Base-by-base conservation (phyloP, 129 eudicot species). In the Chrysanthemum makinoi region DNA sequence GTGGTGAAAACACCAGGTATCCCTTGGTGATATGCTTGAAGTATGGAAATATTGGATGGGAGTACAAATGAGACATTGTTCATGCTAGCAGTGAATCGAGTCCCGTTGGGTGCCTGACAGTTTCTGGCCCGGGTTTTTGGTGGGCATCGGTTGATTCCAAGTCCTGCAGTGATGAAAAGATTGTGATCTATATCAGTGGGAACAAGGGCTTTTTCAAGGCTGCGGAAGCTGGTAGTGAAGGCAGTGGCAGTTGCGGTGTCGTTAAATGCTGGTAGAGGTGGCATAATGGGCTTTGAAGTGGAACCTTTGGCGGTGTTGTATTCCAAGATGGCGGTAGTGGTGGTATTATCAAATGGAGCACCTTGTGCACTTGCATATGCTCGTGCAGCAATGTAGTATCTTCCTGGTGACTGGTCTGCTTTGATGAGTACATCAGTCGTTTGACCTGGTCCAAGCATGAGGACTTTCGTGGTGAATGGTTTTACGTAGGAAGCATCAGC, bases 381-480 rank as follows among this genome's bases (percentile, higher is more conserved):
- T 24, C 85, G 86, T 66, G 94, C 96, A 46, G 94, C 96, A 4
- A 91, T 82, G 96, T 88, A 88, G 91, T 91, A 91, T 26, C 94
- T 61, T 11, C 74, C 91, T 24, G 94, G 82, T 33, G 91, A 83
- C 81, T 93, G 98, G 83, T 93, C 82, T 0, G 91, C 95, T 4
- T 77, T 83, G 79, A 93, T 74, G 51, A 93, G 90, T 72, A 89
- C 98, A 33, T 93, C 96, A 0, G 98, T 93, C 65, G 98, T 93
- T 72, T 93, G 98, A 14, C 98, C 98, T 0, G 98, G 98, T 17
- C 98, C 98, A 5, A 93, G 84, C 96, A 93, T 93, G 69, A 93
- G 85, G 35, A 89, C 95, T 4, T 63, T 54, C 46, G 98, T 93
- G 71, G 90, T 85, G 84, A 93, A 93, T 69, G 98, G 98, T 59